phyloP scores from a whole-genome alignment of 1,284 basidiomycete genomes.

The Cryptococcus sp. region DNA sequence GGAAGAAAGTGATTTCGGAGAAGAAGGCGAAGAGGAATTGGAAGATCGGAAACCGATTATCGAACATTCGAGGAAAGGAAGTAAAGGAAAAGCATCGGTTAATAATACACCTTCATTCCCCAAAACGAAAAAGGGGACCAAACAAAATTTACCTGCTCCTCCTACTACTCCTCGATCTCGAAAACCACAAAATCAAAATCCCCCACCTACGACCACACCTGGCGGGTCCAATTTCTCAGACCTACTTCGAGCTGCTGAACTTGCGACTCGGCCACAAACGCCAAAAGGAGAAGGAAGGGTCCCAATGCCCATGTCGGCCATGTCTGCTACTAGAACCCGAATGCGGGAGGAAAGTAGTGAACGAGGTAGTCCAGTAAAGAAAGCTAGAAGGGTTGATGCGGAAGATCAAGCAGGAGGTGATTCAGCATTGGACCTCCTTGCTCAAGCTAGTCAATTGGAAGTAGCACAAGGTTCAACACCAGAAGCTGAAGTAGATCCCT shows the following conservation, averaged over 20 bases:
- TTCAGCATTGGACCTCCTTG: slow-evolving; percentile 39
- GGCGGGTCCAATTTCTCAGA: slow-evolving; percentile 43
- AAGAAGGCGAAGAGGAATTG: slow-evolving; percentile 14
- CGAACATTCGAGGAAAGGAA: slow-evolving; percentile 6
- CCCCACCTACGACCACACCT: slow-evolving; percentile 36
- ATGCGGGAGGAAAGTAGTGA: slow-evolving; percentile 18
- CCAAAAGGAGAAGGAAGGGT: slow-evolving; percentile 23
- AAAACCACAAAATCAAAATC: slow-evolving; percentile 2
- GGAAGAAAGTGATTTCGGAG: slow-evolving; percentile 10
- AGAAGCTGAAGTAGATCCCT: neutral
- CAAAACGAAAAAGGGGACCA: slow-evolving; percentile 26
- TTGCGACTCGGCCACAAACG: slow-evolving; percentile 37
- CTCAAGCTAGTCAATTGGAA: slow-evolving; percentile 40
- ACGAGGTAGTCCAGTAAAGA: slow-evolving; percentile 29
- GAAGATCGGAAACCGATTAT: slow-evolving; percentile 17
- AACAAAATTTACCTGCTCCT: slow-evolving; percentile 13
- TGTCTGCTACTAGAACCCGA: slow-evolving; percentile 31
- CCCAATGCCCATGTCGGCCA: slow-evolving; percentile 16
- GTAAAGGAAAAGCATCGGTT: slow-evolving; percentile 10
- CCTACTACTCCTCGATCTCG: slow-evolving; percentile 25
- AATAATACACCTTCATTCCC: slow-evolving; percentile 24
- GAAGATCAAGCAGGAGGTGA: slow-evolving; percentile 7
- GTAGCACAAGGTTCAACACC: slow-evolving; percentile 10
- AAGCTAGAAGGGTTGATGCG: slow-evolving; percentile 1
- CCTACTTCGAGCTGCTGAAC: slow-evolving; percentile 40